phyloP scores from a whole-genome alignment of 2,329 filamentous ascomycete genomes.

The Trichophyton simii region DNA sequence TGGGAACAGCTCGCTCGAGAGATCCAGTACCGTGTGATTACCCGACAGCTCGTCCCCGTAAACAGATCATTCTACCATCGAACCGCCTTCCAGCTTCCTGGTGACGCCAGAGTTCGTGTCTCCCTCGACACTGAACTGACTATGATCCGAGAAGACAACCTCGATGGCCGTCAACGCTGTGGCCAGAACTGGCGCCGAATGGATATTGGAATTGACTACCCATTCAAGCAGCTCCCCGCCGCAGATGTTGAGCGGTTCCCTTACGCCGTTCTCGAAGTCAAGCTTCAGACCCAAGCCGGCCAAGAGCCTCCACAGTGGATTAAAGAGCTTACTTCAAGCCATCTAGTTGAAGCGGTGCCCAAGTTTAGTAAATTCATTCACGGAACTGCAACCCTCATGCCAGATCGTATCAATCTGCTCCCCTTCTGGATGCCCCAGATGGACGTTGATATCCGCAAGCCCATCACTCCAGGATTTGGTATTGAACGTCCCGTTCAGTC shows the following conservation, averaged over 20 bases:
- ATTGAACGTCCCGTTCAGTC: slow-evolving; percentile 70
- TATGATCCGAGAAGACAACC: slow-evolving; percentile 89
- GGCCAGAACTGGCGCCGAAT: slow-evolving; percentile 92
- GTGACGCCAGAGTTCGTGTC: slow-evolving; percentile 89
- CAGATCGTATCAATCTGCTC: slow-evolving; percentile 71
- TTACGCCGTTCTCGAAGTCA: slow-evolving; percentile 92
- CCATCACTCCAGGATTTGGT: slow-evolving; percentile 74
- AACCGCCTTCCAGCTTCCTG: slow-evolving; percentile 92
- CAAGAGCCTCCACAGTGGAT: slow-evolving; percentile 97
- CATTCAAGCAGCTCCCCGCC: slow-evolving; percentile 75
- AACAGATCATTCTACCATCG: slow-evolving; percentile 96
- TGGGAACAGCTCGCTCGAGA: slow-evolving; percentile 82
- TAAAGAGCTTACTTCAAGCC: slow-evolving; percentile 78
- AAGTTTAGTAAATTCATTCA: slow-evolving; percentile 99
- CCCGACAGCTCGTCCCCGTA: slow-evolving; percentile 74
- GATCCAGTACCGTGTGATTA: slow-evolving; percentile 84
- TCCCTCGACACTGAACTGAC: slow-evolving; percentile 92
- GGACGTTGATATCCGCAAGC: slow-evolving; percentile 94
- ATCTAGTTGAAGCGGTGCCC: slow-evolving; percentile 94
- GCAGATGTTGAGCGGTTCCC: slow-evolving; percentile 85
- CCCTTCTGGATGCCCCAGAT: slow-evolving; percentile 99
- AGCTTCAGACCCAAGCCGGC: slow-evolving; percentile 89
- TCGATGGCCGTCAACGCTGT: slow-evolving; percentile 62
- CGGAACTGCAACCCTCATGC: slow-evolving; percentile 77
- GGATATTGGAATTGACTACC: slow-evolving; percentile 94